Evolutionary conservation across 2,329 filamentous ascomycete species (phyloP), one percentile per base, ranked within the genome.

Genomic region (Dendryphion nanum): DNA sequence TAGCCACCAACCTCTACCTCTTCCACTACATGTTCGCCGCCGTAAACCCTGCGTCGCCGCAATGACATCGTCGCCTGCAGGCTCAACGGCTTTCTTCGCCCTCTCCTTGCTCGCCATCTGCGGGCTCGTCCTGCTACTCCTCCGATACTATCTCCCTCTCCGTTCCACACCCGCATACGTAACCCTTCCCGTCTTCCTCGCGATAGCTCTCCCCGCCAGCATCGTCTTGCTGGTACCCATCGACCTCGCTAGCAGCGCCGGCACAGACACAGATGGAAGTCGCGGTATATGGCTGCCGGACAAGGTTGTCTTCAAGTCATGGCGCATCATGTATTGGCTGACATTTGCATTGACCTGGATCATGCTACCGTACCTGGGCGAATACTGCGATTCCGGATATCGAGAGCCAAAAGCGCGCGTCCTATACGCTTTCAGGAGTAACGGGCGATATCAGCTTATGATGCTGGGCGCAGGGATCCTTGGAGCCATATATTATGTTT

Each of bases 251-350:
- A 95, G 90, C 5, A 91, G 81, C 59, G 84, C 87, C 16, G 78
- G 81, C 33, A 82, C 82, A 35, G 82, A 86, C 43, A 84, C 86
- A 65, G 81, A 79, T 43, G 76, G 79, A 13, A 77, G 80, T 13
- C 79, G 84, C 51, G 93, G 90, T 21, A 86, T 98, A 58, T 96
- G 90, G 88, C 77, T 98, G 21, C 85, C 87, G 4, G 76, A 85
- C 49, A 73, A 82, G 34, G 78, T 90, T 18, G 74, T 96, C 33
- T 74, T 94, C 57, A 88, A 96, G 17, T 85, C 85, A 41, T 98
- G 93, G 93, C 81, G 91, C 60, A 91, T 98, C 48, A 85, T 86
- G 15, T 98, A 98, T 70, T 98, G 93, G 93, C 75, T 98, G 38
- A 97, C 91, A 0, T 98, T 98, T 69, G 82, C 83, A 35, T 71